Evolutionary conservation across 1,139 yeast genomes (phyloP), one percentile per base, ranked within the genome.

Genomic region (Protomyces gravidus): DNA sequence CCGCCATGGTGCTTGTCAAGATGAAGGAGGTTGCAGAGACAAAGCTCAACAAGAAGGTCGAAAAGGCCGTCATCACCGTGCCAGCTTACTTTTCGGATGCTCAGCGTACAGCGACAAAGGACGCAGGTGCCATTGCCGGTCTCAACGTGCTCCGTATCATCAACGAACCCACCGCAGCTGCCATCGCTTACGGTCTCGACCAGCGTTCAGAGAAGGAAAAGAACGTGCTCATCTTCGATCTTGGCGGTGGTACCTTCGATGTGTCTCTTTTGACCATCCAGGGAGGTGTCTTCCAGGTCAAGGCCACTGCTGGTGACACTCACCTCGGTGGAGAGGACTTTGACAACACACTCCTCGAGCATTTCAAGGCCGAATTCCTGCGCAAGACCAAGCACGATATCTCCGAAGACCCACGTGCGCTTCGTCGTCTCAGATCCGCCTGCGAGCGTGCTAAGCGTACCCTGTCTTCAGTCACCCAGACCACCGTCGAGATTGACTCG

Each of bases 241-340:
- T 89, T 72, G 97, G 97, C 83, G 97, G 97, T 80, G 97, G 97
- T 81, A 89, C 97, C 71, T 89, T 89, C 76, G 97, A 89, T 86
- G 97, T 89, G 62, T 89, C 97, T 46, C 80, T 89, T 68, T 80
- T 89, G 69, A 85, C 92, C 61, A 89, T 89, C 73, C 95, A 89
- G 75, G 96, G 89, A 67, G 97, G 97, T 82, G 87, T 89, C 68
- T 89, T 89, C 75, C 95, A 89, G 77, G 97, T 89, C 70, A 88
- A 89, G 81, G 90, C 97, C 65, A 89, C 97, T 68, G 96, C 96
- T 63, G 97, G 97, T 85, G 96, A 89, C 78, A 89, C 97, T 67
- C 97, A 89, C 78, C 82, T 89, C 80, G 97, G 97, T 80, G 97
- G 97, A 81, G 96, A 89, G 77, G 94, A 85, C 77, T 85, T 86